A percentile compares a stretch with the other conserved stretches of the same genome.
These are phyloP conservation scores for Allium sativum DNA, from an alignment of 106 monocot genomes.

Conservation along the genomic window DNA sequence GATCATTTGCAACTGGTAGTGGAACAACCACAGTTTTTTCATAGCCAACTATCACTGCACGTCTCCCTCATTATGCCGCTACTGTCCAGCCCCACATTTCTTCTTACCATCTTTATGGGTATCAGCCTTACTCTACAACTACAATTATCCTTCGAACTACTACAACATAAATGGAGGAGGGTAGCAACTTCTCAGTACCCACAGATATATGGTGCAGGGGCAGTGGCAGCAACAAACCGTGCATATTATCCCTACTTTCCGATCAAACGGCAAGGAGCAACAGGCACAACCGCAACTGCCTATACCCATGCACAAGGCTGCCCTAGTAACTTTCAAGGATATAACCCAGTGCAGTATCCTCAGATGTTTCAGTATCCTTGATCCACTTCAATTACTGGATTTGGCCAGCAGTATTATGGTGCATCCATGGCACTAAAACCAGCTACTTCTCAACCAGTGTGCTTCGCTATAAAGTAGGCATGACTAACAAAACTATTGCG, in stretches of 20 bases:
- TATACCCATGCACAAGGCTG: conserved; percentile 41
- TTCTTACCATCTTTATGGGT: no score
- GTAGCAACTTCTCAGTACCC: conserved; percentile 19
- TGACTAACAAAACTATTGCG: no score
- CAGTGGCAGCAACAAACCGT: conserved; percentile 8
- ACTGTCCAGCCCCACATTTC: no score
- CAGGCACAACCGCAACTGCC: not conserved
- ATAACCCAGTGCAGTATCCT: conserved; percentile 32
- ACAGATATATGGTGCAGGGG: conserved; percentile 22
- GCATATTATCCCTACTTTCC: conserved; percentile 47
- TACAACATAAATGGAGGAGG: conserved; percentile 17
- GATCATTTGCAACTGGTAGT: no score
- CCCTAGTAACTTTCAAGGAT: no score
- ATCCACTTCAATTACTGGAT: conserved; percentile 38
- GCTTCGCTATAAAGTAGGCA: no score
- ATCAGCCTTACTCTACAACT: no score
- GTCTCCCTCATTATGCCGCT: no score
- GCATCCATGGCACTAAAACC: conserved; percentile 46
- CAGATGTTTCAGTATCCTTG: conserved; percentile 48
- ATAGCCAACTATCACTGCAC: no score
- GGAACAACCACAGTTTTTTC: no score
- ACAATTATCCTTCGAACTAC: no score
- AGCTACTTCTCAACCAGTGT: conserved; percentile 54
- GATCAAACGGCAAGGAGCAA: conserved; percentile 21
- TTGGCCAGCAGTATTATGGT: conserved; percentile 30